Evolutionary conservation across 768 basidiomycete species (phyloP), one percentile per base, ranked within the genome.

Genomic region (Clitopilus hobsonii): DNA sequence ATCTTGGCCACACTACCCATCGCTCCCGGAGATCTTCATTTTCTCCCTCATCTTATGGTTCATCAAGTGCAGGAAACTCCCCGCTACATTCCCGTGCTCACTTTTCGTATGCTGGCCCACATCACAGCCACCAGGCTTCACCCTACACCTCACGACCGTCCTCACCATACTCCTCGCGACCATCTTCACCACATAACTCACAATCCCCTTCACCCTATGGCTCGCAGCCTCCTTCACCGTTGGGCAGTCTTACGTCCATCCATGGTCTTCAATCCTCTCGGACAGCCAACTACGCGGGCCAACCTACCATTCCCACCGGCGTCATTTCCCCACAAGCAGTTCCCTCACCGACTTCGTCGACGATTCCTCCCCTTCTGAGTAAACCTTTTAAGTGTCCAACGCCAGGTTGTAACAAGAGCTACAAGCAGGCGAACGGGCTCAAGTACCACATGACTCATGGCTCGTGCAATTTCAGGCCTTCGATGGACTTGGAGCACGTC

Each of bases 391-490:
- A 84, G 48, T 98, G 94, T 76, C 94, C 94, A 8, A 95, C 94
- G 68, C 85, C 91, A 0, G 92, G 94, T 60, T 98, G 94, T 77
- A 93, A 91, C 75, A 98, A 98, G 78, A 83, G 83, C 51, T 97
- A 96, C 77, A 96, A 96, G 76, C 94, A 96, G 70, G 91, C 91
- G 38, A 97, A 97, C 61, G 86, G 94, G 10, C 77, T 98, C 63
- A 96, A 97, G 75, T 94, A 95, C 71, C 92, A 95, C 70, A 86
- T 93, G 78, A 90, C 88, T 6, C 92, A 93, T 66, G 93, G 94
- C 7, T 88, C 86, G 58, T 98, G 94, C 71, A 94, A 93, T 69
- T 96, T 94, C 68, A 88, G 91, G 0, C 92, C 94, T 4, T 89
- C 89, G 29, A 93, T 94, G 69, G 88, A 91, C 55, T 68, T 90